Conservation (phyloP, 116 monocot species). For the Trichopus zeylanicus region DNA sequence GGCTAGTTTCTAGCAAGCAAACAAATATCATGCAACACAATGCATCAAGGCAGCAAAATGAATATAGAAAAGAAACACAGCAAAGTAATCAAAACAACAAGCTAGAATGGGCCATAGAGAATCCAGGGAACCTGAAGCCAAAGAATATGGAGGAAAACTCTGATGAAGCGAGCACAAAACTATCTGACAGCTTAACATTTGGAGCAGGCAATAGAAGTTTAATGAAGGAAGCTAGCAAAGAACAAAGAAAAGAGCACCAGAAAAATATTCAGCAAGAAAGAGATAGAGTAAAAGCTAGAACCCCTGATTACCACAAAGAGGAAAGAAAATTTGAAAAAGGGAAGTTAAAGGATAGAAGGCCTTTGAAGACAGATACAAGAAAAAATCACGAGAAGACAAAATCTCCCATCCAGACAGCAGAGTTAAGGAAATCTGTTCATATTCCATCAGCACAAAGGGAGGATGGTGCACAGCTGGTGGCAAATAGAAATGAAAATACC, state of each 20-base stretch:
- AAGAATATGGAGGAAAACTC: constrained; percentile 9
- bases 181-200: not conserved
- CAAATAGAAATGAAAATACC: constrained; percentile 3
- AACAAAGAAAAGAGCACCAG: constrained; percentile 9
- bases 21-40: not conserved
- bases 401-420: not conserved
- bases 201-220: not conserved
- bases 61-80: constrained; percentile 4
- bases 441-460: constrained; percentile 12
- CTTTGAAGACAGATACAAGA: constrained; percentile 8
- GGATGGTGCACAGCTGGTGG: not conserved
- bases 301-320: not conserved
- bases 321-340: constrained; percentile 6
- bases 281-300: constrained; percentile 6
- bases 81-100: constrained; percentile 7
- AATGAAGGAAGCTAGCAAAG: constrained; percentile 4
- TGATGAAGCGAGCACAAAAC: constrained; percentile 5
- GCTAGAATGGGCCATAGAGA: not conserved
- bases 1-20: too few species aligned
- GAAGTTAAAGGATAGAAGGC: constrained; percentile 7
- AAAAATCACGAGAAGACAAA: constrained; percentile 7
- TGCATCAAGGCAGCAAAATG: constrained; percentile 6
- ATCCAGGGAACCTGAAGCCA: constrained; percentile 2
- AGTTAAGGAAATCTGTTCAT: constrained; percentile 3
- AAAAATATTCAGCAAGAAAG: constrained; percentile 10